These are phyloP conservation scores for Linum usitatissimum DNA, from an alignment of 345 rosid species.

Conservation along the genomic window DNA sequence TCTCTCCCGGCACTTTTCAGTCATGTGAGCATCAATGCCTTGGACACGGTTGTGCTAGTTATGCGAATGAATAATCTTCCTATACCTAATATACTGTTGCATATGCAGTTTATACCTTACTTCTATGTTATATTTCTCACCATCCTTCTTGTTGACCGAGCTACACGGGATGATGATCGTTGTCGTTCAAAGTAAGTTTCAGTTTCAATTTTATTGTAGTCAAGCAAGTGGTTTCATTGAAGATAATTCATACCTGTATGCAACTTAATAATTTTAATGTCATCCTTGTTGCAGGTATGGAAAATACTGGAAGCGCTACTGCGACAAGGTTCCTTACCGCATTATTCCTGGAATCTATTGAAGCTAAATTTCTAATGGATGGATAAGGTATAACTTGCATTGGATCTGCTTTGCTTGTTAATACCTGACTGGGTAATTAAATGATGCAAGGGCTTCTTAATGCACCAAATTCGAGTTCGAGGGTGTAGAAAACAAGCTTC, in stretches of 20 bases:
- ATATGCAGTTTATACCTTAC: conserved; percentile 75
- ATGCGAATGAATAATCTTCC: background rate
- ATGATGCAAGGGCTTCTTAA: too few relatives aligned
- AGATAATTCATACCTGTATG: background rate
- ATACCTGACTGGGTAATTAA: too few relatives aligned
- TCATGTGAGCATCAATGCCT: conserved; percentile 41
- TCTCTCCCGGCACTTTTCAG: conserved; percentile 76
- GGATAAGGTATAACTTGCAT: too few relatives aligned
- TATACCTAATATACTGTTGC: background rate
- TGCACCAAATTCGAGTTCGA: too few relatives aligned
- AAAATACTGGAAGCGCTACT: conserved; percentile 63
- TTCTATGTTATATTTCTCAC: conserved; percentile 84
- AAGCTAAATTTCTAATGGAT: conserved; percentile 11
- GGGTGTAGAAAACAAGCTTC: too few relatives aligned
- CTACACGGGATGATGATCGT: conserved; percentile 87
- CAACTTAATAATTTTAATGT: background rate
- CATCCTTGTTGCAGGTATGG: conserved; percentile 53
- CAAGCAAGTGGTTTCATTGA: background rate
- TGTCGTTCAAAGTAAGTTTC: conserved; percentile 77
- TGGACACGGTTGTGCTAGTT: background rate
- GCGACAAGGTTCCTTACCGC: conserved; percentile 64
- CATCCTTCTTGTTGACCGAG: conserved; percentile 87
- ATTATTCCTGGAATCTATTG: conserved; percentile 76
- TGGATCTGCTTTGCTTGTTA: too few relatives aligned
- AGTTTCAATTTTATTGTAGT: background rate